Evolutionary conservation across 1,139 yeast species (phyloP), one percentile per base, ranked within the genome.

Genomic region (Taphrina confusa): DNA sequence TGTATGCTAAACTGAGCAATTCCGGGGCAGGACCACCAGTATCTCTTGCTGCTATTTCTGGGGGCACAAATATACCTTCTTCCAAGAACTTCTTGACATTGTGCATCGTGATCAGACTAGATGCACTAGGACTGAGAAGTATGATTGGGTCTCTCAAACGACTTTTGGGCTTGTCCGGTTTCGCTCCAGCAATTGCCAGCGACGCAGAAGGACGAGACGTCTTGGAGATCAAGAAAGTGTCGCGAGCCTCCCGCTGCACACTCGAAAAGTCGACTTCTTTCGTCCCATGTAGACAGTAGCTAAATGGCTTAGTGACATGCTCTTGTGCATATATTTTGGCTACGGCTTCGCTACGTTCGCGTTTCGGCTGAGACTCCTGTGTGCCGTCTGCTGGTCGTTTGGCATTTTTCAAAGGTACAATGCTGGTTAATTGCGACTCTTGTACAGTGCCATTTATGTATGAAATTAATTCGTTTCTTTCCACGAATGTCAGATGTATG

Each of bases 41-140:
- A 27, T 60, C 56, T 11, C 64, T 25, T 18, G 64, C 59, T 16
- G 65, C 64, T 6, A 75, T 71, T 20, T 76, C 75, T 4, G 92
- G 85, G 60, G 84, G 85, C 16, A 78, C 76, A 69, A 87, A 92
- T 42, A 74, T 75, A 2, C 97, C 95, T 14, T 83, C 79, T 71
- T 89, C 92, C 65, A 92, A 77, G 68, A 92, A 92, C 63, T 82
- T 81, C 73, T 89, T 88, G 64, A 90, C 84, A 71, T 92, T 92
- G 47, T 83, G 74, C 77, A 92, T 82, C 20, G 94, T 86, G 60
- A 92, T 73, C 51, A 92, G 76, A 0, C 98, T 85, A 1, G 97
- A 89, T 0, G 98, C 92, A 1, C 97, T 90, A 1, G 98, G 97
- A 1, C 97, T 90, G 37, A 92, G 81, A 56, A 92, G 76, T 63